Base-by-base conservation (phyloP, 2,329 filamentous ascomycete genomes). In the Aspergillus brasiliensis region DNA sequence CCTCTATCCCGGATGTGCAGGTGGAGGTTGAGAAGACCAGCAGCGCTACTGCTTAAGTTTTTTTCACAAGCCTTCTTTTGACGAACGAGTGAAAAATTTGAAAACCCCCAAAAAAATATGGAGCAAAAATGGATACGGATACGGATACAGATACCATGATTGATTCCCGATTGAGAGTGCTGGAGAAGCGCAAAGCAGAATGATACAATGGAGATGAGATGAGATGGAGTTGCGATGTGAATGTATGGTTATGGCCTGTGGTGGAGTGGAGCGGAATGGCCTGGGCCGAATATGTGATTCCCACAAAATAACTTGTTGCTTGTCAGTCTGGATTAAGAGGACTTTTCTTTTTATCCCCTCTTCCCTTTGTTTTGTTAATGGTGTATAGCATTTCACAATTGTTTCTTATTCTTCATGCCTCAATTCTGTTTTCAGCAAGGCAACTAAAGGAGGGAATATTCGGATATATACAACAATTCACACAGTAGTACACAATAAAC, bases 1-100 rank as follows among this genome's bases (percentile, higher is more conserved):
- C 87, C 53, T 82, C 87, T 68, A 83, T 93, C 71, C 87, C 90
- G 78, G 62, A 83, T 71, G 67, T 83, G 73, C 61, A 83, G 74
- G 67, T 82, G 73, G 59, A 83, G 63, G 11, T 80, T 73, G 61
- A 80, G 71, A 51, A 82, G 69, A 42, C 67, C 62, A 66, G 79
- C 70, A 71, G 62, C 47, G 61, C 69, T n/a, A 57, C 71, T 34
- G 68, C 69, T 51, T 49, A 49, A 27, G 25, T 31, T 7, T 49
- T 49, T 31, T 11, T n/a, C 25, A n/a, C 8, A 2, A 47, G 6
- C 3, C n/a, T n/a, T n/a, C n/a, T n/a, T 67, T 40, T 71, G 70
- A 71, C 44, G 25, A 42, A 51, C 19, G 28, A 49, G 49, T 48
- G 61, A 52, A 52, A 47, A 62, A 53, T 53, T 8, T 34, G 5